Evolutionary conservation across 257 asterid species (phyloP).

Genomic region (Coffea eugenioides): DNA sequence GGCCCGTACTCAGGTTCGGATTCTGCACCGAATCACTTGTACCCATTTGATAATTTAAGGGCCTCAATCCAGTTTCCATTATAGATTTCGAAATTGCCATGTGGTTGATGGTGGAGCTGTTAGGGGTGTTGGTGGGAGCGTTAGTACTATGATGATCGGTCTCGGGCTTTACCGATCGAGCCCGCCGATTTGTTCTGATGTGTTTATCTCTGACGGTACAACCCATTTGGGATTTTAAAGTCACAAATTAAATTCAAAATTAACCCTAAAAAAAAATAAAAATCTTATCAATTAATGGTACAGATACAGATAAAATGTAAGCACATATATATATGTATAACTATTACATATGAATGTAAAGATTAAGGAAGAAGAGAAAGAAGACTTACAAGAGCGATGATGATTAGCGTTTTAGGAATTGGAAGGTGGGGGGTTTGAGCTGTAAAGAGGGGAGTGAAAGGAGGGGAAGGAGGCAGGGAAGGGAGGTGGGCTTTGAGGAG

Average conservation of each 20-base stretch:
- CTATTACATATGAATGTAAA: background rate
- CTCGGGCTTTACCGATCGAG: constrained; percentile 65
- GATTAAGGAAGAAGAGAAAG: constrained; percentile 5
- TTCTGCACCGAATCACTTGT: constrained; percentile 14
- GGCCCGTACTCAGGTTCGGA: background rate
- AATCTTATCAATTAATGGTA: constrained; percentile 10
- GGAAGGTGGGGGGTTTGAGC: constrained; percentile 12
- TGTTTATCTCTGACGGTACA: constrained; percentile 68
- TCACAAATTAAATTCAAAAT: constrained; percentile 13
- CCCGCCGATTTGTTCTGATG: constrained; percentile 62
- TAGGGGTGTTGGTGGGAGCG: constrained; percentile 3
- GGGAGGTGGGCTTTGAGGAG: background rate
- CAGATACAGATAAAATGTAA: constrained; percentile 2
- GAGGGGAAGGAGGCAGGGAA: background rate
- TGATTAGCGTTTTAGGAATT: constrained; percentile 16
- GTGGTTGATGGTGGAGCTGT: constrained; percentile 14
- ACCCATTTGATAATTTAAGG: constrained; percentile 24
- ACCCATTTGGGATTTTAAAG: constrained; percentile 46
- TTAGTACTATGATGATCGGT: constrained; percentile 39
- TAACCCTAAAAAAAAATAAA: constrained; percentile 22
- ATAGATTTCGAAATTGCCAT: constrained; percentile 24
- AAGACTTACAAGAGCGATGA: constrained; percentile 36
- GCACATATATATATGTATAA: background rate
- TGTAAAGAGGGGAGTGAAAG: constrained; percentile 17
- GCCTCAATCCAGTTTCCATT: constrained; percentile 33